Base-by-base conservation (phyloP, 2,329 filamentous ascomycete genomes). In the Xylariaceae sp. region DNA sequence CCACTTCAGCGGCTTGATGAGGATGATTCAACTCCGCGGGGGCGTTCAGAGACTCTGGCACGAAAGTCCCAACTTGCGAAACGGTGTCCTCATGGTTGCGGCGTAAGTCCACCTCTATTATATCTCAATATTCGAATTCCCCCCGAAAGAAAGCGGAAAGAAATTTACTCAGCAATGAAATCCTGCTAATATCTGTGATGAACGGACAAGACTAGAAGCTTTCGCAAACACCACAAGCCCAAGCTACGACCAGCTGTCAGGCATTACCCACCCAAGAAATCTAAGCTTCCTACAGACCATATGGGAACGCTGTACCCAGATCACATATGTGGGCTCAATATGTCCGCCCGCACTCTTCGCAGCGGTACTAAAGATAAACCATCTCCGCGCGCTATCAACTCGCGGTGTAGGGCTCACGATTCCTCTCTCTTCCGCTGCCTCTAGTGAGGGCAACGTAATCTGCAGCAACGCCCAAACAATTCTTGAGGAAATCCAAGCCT, bases 201-300 rank as follows among this genome's bases (percentile, higher is more conserved):
- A 9, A 15, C 30, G 2, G 3, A 36, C 48, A 36, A 70, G 68
- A 39, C 46, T 64, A 26, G 63, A 65, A 16, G 63, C 67, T 9
- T 62, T 70, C 8, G 67, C 59, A 1, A 68, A 71, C 54, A 68
- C 69, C 2, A 67, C 68, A 8, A 67, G 64, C 4, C 69, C 70
- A 6, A 63, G 65, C 39, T 54, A 64, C 16, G 59, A 70, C 48
- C 60, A 50, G 40, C 46, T 61, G 6, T 40, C 22, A 12, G 43
- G 56, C 1, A 22, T 58, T 29, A 51, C 59, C 5, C 59, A 64
- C 13, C 44, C 62, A 30, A 59, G 61, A 8, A 59, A 66, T 13
- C 19, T 67, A 16, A 53, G 66, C 19, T 57, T 64, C 49, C 47
- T 70, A 1, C 21, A 61, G 15, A 19, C 57, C 10, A 34, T 61